These are phyloP conservation scores for Phascolomyces articulosus DNA, from an alignment of 371 early-diverging fungal genomes.

Conservation along the genomic window DNA sequence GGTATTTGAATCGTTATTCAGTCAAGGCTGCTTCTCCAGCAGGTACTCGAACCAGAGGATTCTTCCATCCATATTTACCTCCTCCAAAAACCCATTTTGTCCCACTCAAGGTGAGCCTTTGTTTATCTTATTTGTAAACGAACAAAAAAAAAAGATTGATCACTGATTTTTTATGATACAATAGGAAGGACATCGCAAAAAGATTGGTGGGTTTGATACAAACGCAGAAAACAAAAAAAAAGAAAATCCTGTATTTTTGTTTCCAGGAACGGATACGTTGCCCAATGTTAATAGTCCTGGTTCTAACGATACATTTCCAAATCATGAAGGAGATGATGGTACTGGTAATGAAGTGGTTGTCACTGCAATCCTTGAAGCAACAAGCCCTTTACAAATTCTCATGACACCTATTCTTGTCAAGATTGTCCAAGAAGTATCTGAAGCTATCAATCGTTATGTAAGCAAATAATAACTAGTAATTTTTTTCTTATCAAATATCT, in stretches of 20 bases:
- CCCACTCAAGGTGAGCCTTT: conserved; percentile 36
- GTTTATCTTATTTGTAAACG: background rate
- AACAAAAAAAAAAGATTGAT: no score
- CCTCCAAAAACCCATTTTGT: conserved; percentile 49
- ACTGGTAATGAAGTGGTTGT: conserved; percentile 44
- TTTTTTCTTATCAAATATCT: background rate
- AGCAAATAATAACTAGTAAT: conserved; percentile 3
- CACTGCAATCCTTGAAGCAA: conserved; percentile 64
- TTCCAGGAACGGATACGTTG: conserved; percentile 8
- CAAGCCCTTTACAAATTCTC: conserved; percentile 59
- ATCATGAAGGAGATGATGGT: conserved; percentile 13
- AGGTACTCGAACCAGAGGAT: conserved; percentile 20
- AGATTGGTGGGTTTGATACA: conserved; percentile 2
- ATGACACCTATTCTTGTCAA: conserved; percentile 78
- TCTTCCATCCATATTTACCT: conserved; percentile 57
- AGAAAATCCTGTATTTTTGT: conserved; percentile 2
- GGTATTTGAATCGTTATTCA: conserved; percentile 62
- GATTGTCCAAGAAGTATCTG: conserved; percentile 72
- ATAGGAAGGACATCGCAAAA: conserved; percentile 2
- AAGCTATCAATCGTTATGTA: conserved; percentile 70
- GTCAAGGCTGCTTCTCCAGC: conserved; percentile 38
- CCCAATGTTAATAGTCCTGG: background rate
- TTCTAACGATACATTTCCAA: background rate
- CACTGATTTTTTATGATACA: background rate
- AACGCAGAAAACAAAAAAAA: background rate